Evolutionary conservation across 768 basidiomycete species (phyloP).

Genomic region (Boletales sp.): DNA sequence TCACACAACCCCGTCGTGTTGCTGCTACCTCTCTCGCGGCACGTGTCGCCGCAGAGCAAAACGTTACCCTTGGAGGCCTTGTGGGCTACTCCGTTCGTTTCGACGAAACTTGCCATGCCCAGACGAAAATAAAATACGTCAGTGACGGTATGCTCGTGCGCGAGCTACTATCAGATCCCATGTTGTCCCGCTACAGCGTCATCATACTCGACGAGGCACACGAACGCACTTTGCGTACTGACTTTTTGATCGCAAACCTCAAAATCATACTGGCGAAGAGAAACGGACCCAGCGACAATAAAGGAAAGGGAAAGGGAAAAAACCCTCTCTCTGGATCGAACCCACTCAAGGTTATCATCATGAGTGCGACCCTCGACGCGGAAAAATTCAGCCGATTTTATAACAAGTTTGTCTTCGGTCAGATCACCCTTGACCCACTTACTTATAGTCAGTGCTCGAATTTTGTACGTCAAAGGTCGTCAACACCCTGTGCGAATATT

Average conservation of each 20-base stretch:
- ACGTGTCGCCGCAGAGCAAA: constrained; percentile 85
- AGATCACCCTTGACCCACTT: neutral
- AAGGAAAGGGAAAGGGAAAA: constrained; percentile 43
- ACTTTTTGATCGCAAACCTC: constrained; percentile 86
- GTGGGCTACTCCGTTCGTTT: constrained; percentile 98
- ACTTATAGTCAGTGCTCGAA: constrained; percentile 59
- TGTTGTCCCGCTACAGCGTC: constrained; percentile 79
- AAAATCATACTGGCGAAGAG: constrained; percentile 74
- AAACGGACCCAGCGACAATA: constrained; percentile 47
- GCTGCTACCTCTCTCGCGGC: constrained; percentile 93
- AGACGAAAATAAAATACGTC: constrained; percentile 91
- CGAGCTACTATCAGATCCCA: constrained; percentile 78
- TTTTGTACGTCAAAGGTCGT: constrained; percentile 89
- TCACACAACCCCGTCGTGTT: constrained; percentile 93
- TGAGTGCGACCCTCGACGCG: constrained; percentile 97
- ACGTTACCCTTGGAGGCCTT: constrained; percentile 61
- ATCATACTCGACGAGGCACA: constrained; percentile 97
- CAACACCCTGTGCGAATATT: constrained; percentile 88
- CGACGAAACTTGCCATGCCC: constrained; percentile 68
- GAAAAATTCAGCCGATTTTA: constrained; percentile 92
- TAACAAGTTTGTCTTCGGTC: constrained; percentile 52
- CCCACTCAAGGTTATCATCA: constrained; percentile 88
- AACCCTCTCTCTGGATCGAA: constrained; percentile 37
- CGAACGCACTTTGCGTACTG: constrained; percentile 91
- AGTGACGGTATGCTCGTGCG: constrained; percentile 98